phyloP scores from a whole-genome alignment of 2,329 filamentous ascomycete species.

The Fusarium sp. region DNA sequence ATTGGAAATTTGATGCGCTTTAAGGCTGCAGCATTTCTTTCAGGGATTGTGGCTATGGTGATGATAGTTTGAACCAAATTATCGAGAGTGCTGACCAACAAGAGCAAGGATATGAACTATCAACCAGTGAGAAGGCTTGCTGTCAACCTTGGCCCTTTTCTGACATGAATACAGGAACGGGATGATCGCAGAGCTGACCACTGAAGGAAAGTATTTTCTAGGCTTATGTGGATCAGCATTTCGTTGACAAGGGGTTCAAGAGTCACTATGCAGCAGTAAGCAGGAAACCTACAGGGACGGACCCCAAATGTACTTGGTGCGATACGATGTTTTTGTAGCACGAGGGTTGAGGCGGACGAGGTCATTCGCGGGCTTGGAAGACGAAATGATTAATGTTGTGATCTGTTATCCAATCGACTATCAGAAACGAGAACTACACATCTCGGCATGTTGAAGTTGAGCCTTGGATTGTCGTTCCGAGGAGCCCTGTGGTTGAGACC shows the following conservation, averaged over 20 bases:
- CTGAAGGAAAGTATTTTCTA: neutral
- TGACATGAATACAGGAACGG: slow-evolving; percentile 3
- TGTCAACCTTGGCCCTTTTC: neutral
- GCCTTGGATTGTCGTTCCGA: slow-evolving; percentile 18
- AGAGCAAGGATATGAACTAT: neutral
- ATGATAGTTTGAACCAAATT: neutral
- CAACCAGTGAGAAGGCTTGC: neutral
- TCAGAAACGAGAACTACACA: slow-evolving; percentile 1
- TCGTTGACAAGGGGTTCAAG: slow-evolving; percentile 9
- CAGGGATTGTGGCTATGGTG: slow-evolving; percentile 23
- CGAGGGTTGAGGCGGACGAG: neutral
- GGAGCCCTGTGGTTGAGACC: slow-evolving; percentile 33
- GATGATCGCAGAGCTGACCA: neutral
- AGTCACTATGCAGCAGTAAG: slow-evolving; percentile 17
- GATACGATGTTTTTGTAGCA: slow-evolving; percentile 1
- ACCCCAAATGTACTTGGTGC: neutral
- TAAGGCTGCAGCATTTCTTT: neutral
- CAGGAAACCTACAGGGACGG: slow-evolving; percentile 12
- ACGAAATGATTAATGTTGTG: neutral
- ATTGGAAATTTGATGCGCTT: neutral
- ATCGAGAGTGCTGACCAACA: slow-evolving; percentile 17
- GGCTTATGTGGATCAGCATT: slow-evolving; percentile 7
- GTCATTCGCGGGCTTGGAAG: slow-evolving; percentile 9
- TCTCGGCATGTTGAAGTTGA: slow-evolving; percentile 3
- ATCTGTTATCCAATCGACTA: slow-evolving; percentile 5